Evolutionary conservation across 31 red algal genomes (phyloP).

Genomic region (Porphyra umbilicalis): DNA sequence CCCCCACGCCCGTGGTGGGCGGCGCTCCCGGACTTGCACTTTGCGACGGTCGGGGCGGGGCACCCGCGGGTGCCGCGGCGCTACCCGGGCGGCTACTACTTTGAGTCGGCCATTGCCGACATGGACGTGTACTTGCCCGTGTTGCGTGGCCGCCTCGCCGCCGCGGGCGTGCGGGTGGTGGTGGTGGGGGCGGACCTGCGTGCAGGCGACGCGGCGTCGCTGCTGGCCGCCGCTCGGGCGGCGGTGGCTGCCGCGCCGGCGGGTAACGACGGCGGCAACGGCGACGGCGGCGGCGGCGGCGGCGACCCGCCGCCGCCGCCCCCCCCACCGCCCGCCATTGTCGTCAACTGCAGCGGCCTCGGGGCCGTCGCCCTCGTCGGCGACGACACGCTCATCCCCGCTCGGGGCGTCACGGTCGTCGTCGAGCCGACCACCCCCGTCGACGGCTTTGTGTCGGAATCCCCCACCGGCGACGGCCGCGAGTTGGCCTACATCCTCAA

Average conservation of each 20-base stretch:
- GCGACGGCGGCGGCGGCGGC: not conserved
- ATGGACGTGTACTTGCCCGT: constrained; percentile 43
- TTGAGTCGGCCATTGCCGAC: constrained; percentile 45
- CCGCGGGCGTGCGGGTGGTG: not conserved
- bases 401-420: constrained; percentile 44
- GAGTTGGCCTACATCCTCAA: constrained; percentile 50
- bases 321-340: constrained; percentile 4
- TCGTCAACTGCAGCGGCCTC: constrained; percentile 65
- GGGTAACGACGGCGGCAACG: not conserved
- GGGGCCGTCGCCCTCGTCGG: constrained; percentile 34
- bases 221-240: not conserved
- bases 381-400: constrained; percentile 48
- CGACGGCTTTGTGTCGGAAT: constrained; percentile 21
- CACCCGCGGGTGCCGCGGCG: constrained; percentile 37
- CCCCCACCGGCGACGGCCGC: not conserved
- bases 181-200: not conserved
- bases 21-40: constrained; percentile 30
- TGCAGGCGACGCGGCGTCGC: not conserved
- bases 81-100: constrained; percentile 39
- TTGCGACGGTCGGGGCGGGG: constrained; percentile 15
- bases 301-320: not conserved
- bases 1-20: constrained; percentile 48
- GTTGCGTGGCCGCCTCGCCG: constrained; percentile 11
- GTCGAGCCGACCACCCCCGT: constrained; percentile 15
- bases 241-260: not conserved